Evolutionary conservation across 164 flowering plant genomes (phyloP).

Genomic region (Hamamelis virginiana): DNA sequence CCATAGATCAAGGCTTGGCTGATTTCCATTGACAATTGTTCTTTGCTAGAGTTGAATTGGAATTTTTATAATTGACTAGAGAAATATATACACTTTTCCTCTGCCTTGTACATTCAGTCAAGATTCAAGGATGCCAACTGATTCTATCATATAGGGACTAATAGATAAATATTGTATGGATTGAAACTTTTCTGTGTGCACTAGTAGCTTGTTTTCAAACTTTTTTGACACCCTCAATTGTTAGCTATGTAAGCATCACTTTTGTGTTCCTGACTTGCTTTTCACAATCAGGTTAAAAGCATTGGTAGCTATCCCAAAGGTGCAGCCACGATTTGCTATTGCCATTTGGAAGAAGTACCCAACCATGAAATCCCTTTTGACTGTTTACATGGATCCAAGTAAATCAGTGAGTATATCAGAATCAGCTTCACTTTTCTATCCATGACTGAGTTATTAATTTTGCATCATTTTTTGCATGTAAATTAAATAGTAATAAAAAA

Average conservation of each 20-base stretch:
- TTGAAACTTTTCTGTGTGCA: not conserved
- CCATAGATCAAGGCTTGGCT: too few species aligned
- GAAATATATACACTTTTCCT: too few species aligned
- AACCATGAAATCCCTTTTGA: constrained; percentile 87
- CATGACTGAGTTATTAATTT: not conserved
- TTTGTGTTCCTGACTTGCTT: not conserved
- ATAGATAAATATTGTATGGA: too few species aligned
- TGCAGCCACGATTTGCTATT: constrained; percentile 90
- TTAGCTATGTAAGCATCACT: not conserved
- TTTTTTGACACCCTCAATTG: not conserved
- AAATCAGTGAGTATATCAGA: constrained; percentile 67
- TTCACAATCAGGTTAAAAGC: constrained; percentile 72
- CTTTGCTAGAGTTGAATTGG: too few species aligned
- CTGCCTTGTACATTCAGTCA: too few species aligned
- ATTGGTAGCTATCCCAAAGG: constrained; percentile 86
- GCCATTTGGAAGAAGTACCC: constrained; percentile 96
- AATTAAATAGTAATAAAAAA: too few species aligned
- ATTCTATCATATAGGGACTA: too few species aligned
- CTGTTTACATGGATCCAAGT: constrained; percentile 80
- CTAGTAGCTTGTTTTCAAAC: not conserved
- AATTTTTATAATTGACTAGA: too few species aligned
- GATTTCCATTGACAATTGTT: too few species aligned
- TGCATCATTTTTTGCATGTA: not conserved
- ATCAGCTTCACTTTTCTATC: not conserved
- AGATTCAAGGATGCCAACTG: too few species aligned